These are phyloP conservation scores for Usnea hakonensis DNA, from an alignment of 495 filamentous ascomycete genomes.

Conservation along the genomic window DNA sequence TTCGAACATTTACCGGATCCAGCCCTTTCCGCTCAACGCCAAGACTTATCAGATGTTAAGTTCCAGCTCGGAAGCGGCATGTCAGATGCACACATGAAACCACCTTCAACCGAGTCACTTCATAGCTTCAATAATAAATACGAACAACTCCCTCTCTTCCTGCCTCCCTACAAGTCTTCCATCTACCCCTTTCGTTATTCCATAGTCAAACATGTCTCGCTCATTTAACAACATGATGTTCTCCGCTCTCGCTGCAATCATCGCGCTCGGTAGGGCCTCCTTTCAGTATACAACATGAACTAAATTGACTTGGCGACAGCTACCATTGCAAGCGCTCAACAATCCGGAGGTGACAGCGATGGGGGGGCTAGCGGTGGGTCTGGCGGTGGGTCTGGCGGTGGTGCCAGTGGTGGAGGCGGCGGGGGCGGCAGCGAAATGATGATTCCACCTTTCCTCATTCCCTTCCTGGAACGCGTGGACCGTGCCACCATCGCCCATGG, in stretches of 20 bases:
- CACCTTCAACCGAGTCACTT: neutral
- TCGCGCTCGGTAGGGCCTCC: neutral
- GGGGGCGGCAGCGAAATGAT: neutral
- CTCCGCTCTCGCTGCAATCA: neutral
- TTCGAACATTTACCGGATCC: neutral
- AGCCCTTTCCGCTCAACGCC: neutral
- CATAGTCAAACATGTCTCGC: neutral
- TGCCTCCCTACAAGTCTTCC: neutral
- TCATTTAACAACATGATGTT: neutral
- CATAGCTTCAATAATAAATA: neutral
- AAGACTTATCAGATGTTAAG: too few species aligned
- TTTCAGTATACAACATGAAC: neutral
- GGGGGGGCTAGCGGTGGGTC: neutral
- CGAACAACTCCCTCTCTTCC: neutral
- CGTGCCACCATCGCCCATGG: constrained; percentile 2
- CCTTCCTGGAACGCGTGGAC: neutral
- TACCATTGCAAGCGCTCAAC: neutral
- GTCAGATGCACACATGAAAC: neutral
- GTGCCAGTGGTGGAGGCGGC: neutral
- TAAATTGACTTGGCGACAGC: neutral
- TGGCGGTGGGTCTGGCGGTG: neutral
- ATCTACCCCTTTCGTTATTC: neutral
- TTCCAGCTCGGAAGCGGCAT: neutral
- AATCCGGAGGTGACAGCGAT: neutral
- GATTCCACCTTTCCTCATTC: neutral